Base-by-base conservation (phyloP, 192 early-diverging fungal genomes). In the Mortierella hygrophila region DNA sequence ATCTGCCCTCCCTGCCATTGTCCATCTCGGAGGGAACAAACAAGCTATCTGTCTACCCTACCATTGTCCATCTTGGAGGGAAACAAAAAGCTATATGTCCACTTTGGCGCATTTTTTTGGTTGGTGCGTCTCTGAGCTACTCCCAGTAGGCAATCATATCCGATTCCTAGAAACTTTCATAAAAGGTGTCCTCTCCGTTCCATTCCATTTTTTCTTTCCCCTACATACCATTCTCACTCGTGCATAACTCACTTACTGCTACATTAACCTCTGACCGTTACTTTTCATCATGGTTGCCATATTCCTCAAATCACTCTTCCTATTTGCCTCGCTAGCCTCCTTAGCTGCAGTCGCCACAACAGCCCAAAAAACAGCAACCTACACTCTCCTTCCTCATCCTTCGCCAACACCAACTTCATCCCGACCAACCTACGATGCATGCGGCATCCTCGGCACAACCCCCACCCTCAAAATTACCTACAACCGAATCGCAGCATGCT, bases 401-500 rank as follows among this genome's bases (percentile, higher is more conserved):
- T 46, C 44, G 13, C 44, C 44, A 4, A 55, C 52, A 23, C 5
- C 52, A 55, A 18, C 21, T 49, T 18, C 16, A 18, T 18, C 52
- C n/a, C 35, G 46, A 15, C 76, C 26, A 26, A 20, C 52, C 52
- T 4, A 55, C 6, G 73, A 75, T 23, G 47, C 65, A 21, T 81
- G 80, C 21, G 80, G 47, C 1, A 16, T 54, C 11, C 79, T 81
- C 32, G 57, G 44, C 21, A 5, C 10, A 46, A 46, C 44, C 4
- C 15, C 63, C 21, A 70, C 37, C 32, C 8, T 32, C 4, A 9
- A 74, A 18, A 16, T 83, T 40, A 75, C 63, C 29, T 74, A 69
- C 49, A 38, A 20, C 15, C 37, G 57, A 13, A 72, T 83, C 46
- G 23, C 60, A 18, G 15, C 21, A 2, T 83, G 82, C 55, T 83